Evolutionary conservation across 2,329 filamentous ascomycete species (phyloP).

Genomic region (Penicillium occitanis): DNA sequence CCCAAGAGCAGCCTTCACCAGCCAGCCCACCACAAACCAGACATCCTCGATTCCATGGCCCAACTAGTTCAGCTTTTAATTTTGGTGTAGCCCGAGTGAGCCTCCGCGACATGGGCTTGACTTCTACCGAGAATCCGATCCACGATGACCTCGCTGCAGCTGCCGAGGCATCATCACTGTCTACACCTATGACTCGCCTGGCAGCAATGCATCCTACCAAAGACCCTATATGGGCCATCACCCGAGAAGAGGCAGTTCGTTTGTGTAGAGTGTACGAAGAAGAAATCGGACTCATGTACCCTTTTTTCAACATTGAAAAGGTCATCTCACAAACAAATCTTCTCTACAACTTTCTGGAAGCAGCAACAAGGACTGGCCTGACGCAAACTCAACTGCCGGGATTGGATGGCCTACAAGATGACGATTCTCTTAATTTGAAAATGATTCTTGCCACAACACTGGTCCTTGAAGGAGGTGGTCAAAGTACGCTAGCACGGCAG

Average conservation of each 20-base stretch:
- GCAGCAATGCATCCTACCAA: conserved; percentile 49
- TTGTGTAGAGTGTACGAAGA: conserved; percentile 81
- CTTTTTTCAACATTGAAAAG: conserved; percentile 71
- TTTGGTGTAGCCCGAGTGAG: conserved; percentile 85
- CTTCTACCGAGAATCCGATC: conserved; percentile 58
- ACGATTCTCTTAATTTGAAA: conserved; percentile 72
- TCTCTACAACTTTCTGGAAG: conserved; percentile 72
- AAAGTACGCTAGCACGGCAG: conserved; percentile 69
- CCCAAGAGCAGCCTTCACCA: conserved; percentile 27
- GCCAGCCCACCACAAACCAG: conserved; percentile 52
- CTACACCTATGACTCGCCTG: conserved; percentile 31
- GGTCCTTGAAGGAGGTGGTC: conserved; percentile 74
- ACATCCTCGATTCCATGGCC: conserved; percentile 72
- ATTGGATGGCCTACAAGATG: conserved; percentile 60
- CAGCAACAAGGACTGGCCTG: conserved; percentile 59
- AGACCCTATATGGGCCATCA: conserved; percentile 79
- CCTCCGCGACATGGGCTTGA: conserved; percentile 85
- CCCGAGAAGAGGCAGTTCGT: conserved; percentile 75
- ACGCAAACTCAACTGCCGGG: conserved; percentile 56
- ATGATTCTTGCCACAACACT: conserved; percentile 77
- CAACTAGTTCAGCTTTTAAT: conserved; percentile 81
- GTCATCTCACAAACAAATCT: conserved; percentile 69
- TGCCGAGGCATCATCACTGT: conserved; percentile 49
- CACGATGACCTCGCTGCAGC: conserved; percentile 60
- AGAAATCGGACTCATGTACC: conserved; percentile 91